These are phyloP conservation scores for Canavalia ensiformis DNA, from an alignment of 306 rosid genomes.

Conservation along the genomic window DNA sequence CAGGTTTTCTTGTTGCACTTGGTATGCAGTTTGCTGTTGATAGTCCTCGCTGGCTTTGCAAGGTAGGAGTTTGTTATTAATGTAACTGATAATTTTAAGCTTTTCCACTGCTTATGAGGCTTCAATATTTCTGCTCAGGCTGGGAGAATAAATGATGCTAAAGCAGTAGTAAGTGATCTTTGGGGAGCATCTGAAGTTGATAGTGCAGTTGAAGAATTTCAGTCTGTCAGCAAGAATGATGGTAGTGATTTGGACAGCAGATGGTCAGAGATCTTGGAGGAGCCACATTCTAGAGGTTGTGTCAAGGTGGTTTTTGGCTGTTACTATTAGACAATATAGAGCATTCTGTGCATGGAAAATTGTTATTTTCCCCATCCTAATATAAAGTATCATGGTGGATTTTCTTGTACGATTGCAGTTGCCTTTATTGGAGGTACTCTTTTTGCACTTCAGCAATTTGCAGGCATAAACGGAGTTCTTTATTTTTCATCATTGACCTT, in stretches of 20 bases:
- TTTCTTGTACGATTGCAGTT: constrained; percentile 68
- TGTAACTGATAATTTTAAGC: not conserved
- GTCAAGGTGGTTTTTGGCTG: constrained; percentile 65
- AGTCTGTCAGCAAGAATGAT: constrained; percentile 73
- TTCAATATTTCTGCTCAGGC: constrained; percentile 62
- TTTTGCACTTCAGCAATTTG: constrained; percentile 88
- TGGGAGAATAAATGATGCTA: constrained; percentile 74
- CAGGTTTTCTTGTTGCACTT: constrained; percentile 72
- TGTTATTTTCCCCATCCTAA: constrained; percentile 4
- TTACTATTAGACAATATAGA: constrained; percentile 29
- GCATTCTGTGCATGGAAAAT: constrained; percentile 24
- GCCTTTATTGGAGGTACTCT: constrained; percentile 84
- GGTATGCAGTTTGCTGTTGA: constrained; percentile 95
- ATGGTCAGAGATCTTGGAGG: constrained; percentile 83
- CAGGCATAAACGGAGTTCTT: constrained; percentile 93
- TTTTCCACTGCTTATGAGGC: constrained; percentile 32
- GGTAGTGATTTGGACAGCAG: constrained; percentile 79
- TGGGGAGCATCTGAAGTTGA: constrained; percentile 92
- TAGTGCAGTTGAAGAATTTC: constrained; percentile 79
- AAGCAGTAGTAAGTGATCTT: constrained; percentile 66
- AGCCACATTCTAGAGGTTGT: constrained; percentile 95
- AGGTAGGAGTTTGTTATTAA: constrained; percentile 60
- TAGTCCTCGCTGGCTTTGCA: constrained; percentile 96
- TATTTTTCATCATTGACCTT: constrained; percentile 91
- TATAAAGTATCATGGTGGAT: constrained; percentile 29